Conservation (phyloP, 2,329 filamentous ascomycete genomes). For the Cercospora brassicicola region DNA sequence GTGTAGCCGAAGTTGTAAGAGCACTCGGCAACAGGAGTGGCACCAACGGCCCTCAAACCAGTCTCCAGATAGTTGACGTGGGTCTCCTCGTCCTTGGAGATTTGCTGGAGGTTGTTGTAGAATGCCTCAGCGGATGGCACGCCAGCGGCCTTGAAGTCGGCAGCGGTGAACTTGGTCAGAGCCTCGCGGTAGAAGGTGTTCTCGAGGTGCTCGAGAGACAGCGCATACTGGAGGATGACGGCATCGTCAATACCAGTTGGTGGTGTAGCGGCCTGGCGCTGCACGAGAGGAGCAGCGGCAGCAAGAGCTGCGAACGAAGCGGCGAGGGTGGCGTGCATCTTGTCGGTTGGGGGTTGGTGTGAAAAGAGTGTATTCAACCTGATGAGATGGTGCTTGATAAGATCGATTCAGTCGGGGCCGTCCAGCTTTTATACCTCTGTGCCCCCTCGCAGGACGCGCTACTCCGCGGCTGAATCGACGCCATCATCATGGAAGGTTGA, state of each 20-base stretch:
- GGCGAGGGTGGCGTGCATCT: constrained; percentile 26
- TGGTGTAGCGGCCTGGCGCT: constrained; percentile 21
- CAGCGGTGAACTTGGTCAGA: constrained; percentile 56
- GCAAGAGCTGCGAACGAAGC: constrained; percentile 25
- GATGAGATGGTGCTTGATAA: neutral
- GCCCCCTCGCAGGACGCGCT: neutral
- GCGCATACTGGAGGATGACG: constrained; percentile 46
- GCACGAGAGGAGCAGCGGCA: constrained; percentile 24
- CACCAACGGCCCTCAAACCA: constrained; percentile 48
- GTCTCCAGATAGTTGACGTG: constrained; percentile 60
- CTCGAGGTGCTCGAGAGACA: constrained; percentile 54
- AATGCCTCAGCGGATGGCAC: constrained; percentile 44
- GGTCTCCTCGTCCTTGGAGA: constrained; percentile 58
- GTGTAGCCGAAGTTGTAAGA: constrained; percentile 54
- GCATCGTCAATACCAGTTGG: constrained; percentile 18
- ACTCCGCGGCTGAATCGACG: constrained; percentile 1
- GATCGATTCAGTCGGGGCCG: neutral
- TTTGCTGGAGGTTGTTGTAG: constrained; percentile 59
- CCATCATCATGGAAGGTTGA: constrained; percentile 3
- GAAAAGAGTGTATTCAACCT: neutral
- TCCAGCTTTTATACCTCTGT: neutral
- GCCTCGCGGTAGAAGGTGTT: constrained; percentile 63
- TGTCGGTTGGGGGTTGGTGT: constrained; percentile 2
- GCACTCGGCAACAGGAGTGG: constrained; percentile 55
- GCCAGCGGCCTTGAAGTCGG: constrained; percentile 56